Evolutionary conservation across 2,329 filamentous ascomycete species (phyloP).

Genomic region (Nigrospora oryzae): DNA sequence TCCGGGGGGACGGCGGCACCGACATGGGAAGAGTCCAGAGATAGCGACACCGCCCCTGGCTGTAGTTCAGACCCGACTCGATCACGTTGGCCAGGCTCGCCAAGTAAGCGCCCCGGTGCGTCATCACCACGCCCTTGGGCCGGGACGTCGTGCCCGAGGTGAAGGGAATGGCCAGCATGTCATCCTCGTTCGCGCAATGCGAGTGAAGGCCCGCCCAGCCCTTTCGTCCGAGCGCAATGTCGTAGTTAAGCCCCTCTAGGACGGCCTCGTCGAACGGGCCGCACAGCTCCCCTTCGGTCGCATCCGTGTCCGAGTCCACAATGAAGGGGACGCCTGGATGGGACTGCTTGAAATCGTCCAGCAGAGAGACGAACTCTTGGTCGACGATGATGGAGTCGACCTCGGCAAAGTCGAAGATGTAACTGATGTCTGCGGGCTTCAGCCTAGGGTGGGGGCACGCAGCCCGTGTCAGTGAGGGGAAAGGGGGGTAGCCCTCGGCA

Average conservation of each 20-base stretch:
- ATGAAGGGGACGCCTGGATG: slow-evolving; percentile 62
- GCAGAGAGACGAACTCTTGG: slow-evolving; percentile 63
- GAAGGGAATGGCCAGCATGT: slow-evolving; percentile 79
- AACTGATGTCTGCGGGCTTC: slow-evolving; percentile 68
- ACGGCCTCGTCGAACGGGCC: slow-evolving; percentile 82
- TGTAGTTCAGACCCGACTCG: slow-evolving; percentile 74
- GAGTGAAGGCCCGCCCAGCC: slow-evolving; percentile 73
- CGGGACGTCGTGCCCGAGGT: slow-evolving; percentile 87
- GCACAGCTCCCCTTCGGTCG: slow-evolving; percentile 60
- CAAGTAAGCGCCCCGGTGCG: slow-evolving; percentile 79
- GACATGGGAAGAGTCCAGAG: slow-evolving; percentile 92
- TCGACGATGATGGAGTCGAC: slow-evolving; percentile 86
- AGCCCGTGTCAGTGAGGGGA: too few relatives aligned
- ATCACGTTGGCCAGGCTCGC: slow-evolving; percentile 79
- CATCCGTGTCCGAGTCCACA: slow-evolving; percentile 78
- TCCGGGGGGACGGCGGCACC: slow-evolving; percentile 24
- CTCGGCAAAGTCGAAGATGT: slow-evolving; percentile 83
- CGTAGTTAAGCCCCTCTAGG: slow-evolving; percentile 68
- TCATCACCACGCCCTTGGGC: slow-evolving; percentile 91
- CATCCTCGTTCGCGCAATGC: slow-evolving; percentile 67
- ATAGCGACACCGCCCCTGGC: slow-evolving; percentile 64
- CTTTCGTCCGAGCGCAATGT: slow-evolving; percentile 52
- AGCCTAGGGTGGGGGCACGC: slow-evolving; percentile 8
- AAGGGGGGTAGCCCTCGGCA: too few relatives aligned
- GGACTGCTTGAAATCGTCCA: slow-evolving; percentile 55